Evolutionary conservation across 2,329 filamentous ascomycete species (phyloP).

Genomic region (Penicillium olsonii): DNA sequence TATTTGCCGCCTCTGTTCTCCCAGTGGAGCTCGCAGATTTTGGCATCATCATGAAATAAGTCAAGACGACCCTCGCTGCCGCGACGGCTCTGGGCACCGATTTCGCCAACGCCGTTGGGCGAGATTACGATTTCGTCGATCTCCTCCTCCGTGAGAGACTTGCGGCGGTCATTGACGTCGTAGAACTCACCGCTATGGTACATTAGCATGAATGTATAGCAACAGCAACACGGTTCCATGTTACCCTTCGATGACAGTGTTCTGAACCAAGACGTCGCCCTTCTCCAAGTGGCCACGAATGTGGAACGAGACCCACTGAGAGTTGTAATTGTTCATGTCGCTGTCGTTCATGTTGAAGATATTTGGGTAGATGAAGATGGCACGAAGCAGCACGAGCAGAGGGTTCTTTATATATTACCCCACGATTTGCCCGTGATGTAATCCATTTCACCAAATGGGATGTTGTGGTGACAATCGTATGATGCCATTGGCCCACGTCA

Average conservation of each 20-base stretch:
- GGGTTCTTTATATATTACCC: background rate
- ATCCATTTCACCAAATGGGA: slow-evolving; percentile 3
- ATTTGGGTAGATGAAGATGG: background rate
- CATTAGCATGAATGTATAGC: slow-evolving; percentile 6
- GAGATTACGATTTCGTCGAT: slow-evolving; percentile 33
- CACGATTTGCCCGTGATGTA: slow-evolving; percentile 8
- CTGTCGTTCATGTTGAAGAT: slow-evolving; percentile 19
- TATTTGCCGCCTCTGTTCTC: slow-evolving; percentile 29
- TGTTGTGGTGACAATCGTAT: slow-evolving; percentile 2
- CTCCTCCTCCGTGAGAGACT: slow-evolving; percentile 30
- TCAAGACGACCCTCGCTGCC: slow-evolving; percentile 36
- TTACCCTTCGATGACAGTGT: slow-evolving; percentile 33
- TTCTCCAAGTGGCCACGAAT: slow-evolving; percentile 30
- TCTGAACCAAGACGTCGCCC: slow-evolving; percentile 27
- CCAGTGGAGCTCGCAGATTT: slow-evolving; percentile 38
- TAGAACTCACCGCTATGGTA: slow-evolving; percentile 29
- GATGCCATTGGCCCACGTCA: slow-evolving; percentile 1
- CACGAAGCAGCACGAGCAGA: background rate
- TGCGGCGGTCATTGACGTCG: slow-evolving; percentile 23
- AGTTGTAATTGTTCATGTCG: slow-evolving; percentile 30
- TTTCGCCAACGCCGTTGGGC: slow-evolving; percentile 31
- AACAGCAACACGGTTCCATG: background rate
- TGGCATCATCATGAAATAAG: slow-evolving; percentile 31
- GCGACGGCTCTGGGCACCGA: slow-evolving; percentile 32
- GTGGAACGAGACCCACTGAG: slow-evolving; percentile 32